Base-by-base conservation (phyloP, 441 rosid species). In the Omphalea diandra region DNA sequence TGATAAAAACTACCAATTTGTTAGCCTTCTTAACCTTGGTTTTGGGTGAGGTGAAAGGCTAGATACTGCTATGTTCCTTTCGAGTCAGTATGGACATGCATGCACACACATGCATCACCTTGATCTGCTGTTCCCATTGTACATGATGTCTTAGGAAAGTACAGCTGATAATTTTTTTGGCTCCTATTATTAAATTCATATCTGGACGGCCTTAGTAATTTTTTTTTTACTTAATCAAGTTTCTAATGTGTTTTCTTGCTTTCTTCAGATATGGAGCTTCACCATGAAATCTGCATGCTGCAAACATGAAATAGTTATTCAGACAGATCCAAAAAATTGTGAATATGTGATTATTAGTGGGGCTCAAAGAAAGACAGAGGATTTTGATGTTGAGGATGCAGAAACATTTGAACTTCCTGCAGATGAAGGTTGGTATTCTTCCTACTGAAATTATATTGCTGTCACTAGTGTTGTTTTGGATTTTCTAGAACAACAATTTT, bases 241-340 rank as follows among this genome's bases (percentile, higher is more conserved):
- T 73, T 46, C 35, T 59, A 26, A 72, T 32, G 17, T 67, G 20
- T 75, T 10, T 43, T 62, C 31, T 67, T 76, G 31, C 35, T 65
- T 58, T 22, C 14, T 80, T 72, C 76, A 91, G 97, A 91, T 90
- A 89, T 94, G 98, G 98, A 95, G 89, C 79, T 93, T 90, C 85
- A 63, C 88, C 38, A 93, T 95, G 98, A 90, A 95, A 75, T 71
- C 98, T 54, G 83, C 99, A 9, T 93, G 97, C 79, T 94, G 99
- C 83, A 92, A 84, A 71, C 86, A 90, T 69, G 87, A 88, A 82
- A 92, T 95, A 35, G 88, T 88, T 68, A 88, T 95, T 73, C 97
- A 95, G 83, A 89, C 96, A 24, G 97, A 90, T 82, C 97, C 97
- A 4, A 89, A 93, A 73, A 88, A 89, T 77, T 95, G 97, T 27